Evolutionary conservation across 108 stramenopile genomes (phyloP).

Genomic region (Stephanodiscus minutulus): DNA sequence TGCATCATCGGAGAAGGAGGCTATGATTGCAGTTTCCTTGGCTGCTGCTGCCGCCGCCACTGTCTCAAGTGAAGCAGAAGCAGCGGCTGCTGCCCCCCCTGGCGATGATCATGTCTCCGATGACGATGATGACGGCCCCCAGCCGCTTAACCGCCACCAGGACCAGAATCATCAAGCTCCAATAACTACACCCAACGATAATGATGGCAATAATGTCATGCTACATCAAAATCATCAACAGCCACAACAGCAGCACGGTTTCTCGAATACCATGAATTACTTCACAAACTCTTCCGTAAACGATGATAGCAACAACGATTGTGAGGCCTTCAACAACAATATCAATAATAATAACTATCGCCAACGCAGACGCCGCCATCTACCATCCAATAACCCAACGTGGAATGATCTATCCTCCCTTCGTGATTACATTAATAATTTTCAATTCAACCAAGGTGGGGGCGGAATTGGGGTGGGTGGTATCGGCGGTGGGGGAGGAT

Average conservation of each 20-base stretch:
- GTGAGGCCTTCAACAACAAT: conserved; percentile 3
- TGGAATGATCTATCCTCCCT: conserved; percentile 70
- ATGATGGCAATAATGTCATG: not conserved
- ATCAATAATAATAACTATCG: conserved; percentile 3
- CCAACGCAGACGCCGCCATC: conserved; percentile 37
- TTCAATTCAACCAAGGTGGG: conserved; percentile 54
- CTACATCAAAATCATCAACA: conserved; percentile 6
- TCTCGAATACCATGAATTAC: not conserved
- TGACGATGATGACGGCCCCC: not conserved
- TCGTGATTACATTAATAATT: conserved; percentile 63
- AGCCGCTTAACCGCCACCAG: not conserved
- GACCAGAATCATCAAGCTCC: not conserved
- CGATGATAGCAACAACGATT: conserved; percentile 3
- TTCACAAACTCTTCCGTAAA: not conserved
- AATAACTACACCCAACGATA: conserved; percentile 3
- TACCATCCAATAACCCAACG: conserved; percentile 55
- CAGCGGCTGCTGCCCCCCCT: not conserved
- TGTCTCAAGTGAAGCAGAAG: conserved; percentile 10
- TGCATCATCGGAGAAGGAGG: conserved; percentile 11
- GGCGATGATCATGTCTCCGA: not conserved
- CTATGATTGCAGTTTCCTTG: conserved; percentile 16
- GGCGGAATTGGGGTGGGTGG: conserved; percentile 43
- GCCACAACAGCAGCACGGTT: conserved; percentile 21
- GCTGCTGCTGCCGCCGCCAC: conserved; percentile 19
- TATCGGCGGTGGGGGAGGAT: conserved; percentile 23